Evolutionary conservation across 805 yeast species (phyloP).

Genomic region (Peterozyma toletana): DNA sequence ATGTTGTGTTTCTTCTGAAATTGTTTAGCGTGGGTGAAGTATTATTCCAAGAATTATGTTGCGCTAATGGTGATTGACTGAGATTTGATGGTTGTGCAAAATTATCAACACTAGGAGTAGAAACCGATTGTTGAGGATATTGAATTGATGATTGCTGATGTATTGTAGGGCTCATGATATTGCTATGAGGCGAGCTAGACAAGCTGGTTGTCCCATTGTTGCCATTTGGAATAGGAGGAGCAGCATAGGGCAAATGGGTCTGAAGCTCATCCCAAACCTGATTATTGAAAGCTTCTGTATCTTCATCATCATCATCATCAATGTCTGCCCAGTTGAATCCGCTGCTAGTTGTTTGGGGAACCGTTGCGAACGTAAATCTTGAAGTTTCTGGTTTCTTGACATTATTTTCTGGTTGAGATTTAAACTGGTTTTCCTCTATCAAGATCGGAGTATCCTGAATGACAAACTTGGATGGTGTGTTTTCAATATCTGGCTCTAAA

Average conservation of each 20-base stretch:
- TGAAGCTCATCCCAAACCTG: constrained; percentile 3
- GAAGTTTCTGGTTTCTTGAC: constrained; percentile 4
- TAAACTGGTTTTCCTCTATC: neutral
- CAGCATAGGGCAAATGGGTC: neutral
- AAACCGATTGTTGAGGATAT: no score
- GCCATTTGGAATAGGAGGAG: neutral
- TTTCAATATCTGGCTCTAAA: neutral
- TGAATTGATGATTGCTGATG: no score
- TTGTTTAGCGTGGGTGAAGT: constrained; percentile 1
- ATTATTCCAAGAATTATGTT: neutral
- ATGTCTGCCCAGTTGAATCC: constrained; percentile 15
- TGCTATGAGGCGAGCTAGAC: no score
- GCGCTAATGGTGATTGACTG: neutral
- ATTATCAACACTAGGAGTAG: neutral
- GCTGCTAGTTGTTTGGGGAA: constrained; percentile 1
- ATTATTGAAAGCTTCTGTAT: constrained; percentile 8
- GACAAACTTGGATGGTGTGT: neutral
- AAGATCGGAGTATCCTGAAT: neutral
- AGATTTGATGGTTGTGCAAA: neutral
- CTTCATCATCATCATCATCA: constrained; percentile 10
- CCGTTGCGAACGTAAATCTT: constrained; percentile 6
- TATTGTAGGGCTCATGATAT: no score
- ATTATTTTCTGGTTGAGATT: neutral
- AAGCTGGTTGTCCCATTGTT: no score
- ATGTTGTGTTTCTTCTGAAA: constrained; percentile 2